Evolutionary conservation across 805 yeast species (phyloP).

Genomic region (Teunomyces aglyptinius): DNA sequence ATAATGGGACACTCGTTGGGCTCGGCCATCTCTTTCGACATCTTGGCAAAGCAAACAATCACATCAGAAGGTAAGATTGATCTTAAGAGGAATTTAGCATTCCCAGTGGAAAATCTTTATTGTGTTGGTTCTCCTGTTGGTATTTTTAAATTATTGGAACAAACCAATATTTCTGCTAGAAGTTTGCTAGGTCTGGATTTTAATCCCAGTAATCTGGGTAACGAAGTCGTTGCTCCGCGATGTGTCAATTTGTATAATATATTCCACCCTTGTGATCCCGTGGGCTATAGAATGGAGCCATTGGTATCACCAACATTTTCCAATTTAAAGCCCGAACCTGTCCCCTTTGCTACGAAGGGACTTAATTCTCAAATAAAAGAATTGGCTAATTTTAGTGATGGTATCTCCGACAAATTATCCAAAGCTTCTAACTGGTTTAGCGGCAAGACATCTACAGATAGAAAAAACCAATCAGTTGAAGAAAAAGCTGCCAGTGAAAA

Average conservation of each 20-base stretch:
- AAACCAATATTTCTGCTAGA: constrained; percentile 55
- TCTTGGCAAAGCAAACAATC: constrained; percentile 51
- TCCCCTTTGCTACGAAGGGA: constrained; percentile 54
- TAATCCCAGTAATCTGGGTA: constrained; percentile 13
- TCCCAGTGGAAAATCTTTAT: constrained; percentile 72
- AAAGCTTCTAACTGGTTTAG: constrained; percentile 40
- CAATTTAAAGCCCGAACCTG: constrained; percentile 49
- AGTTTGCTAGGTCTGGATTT: constrained; percentile 13
- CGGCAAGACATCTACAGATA: not conserved
- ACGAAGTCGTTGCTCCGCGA: constrained; percentile 44
- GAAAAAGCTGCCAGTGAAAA: constrained; percentile 26
- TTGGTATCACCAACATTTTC: constrained; percentile 54
- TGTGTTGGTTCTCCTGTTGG: constrained; percentile 92
- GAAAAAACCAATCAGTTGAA: constrained; percentile 11
- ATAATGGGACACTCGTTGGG: constrained; percentile 92
- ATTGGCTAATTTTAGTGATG: constrained; percentile 39
- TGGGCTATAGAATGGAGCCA: constrained; percentile 89
- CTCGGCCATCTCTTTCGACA: constrained; percentile 77
- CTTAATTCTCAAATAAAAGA: constrained; percentile 46
- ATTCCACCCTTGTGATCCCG: constrained; percentile 89
- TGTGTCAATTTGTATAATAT: constrained; percentile 73
- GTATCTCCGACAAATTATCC: constrained; percentile 30
- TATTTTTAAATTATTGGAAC: constrained; percentile 71
- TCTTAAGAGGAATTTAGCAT: constrained; percentile 42
- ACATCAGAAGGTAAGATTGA: constrained; percentile 14